Base-by-base conservation (phyloP, 306 rosid species). In the Dryas drummondii region DNA sequence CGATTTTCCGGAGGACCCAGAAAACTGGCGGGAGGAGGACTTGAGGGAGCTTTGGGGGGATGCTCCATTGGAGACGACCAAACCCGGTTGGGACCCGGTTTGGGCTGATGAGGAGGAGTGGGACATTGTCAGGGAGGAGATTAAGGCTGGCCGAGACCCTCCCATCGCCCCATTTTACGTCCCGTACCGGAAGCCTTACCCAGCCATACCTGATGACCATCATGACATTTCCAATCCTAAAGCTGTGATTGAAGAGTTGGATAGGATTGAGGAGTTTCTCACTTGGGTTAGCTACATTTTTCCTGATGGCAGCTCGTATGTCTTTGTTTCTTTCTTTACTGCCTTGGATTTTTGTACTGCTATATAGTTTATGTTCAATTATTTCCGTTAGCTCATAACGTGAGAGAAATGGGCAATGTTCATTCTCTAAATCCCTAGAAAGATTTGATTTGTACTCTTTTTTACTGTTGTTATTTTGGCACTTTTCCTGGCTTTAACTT, bases 221-320 rank as follows among this genome's bases (percentile, higher is more conserved):
- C 22, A 46, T 12, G 93, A 85, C 37, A 72, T 94, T 37, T 12
- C 82, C 3, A 85, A 45, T 46, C 93, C 97, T 5, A 84, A 82
- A 56, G 87, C 83, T 4, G 90, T 83, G 2, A 78, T 94, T 76
- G 91, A 92, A 50, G 99, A 94, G 72, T 75, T 94, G 84, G 99
- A 94, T 84, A 86, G 97, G 87, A 92, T 90, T 82, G 99, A 94
- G 81, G 97, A 91, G 83, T 94, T 92, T 45, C 97, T 94, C 81
- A 75, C 10, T 19, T 94, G 97, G 99, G 97, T 92, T 65, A 92
- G 99, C 97, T 94, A 82, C 71, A 10, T 94, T 73, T 94, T 94
- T 47, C 68, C 79, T 12, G 97, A 94, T 81, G 99, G 96, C 6
- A 90, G 96, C 96, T 57, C 96, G 99, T 94, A 85, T 54, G 93